Evolutionary conservation across 805 yeast genomes (phyloP).

Genomic region (Suhomyces tanzawaensis): DNA sequence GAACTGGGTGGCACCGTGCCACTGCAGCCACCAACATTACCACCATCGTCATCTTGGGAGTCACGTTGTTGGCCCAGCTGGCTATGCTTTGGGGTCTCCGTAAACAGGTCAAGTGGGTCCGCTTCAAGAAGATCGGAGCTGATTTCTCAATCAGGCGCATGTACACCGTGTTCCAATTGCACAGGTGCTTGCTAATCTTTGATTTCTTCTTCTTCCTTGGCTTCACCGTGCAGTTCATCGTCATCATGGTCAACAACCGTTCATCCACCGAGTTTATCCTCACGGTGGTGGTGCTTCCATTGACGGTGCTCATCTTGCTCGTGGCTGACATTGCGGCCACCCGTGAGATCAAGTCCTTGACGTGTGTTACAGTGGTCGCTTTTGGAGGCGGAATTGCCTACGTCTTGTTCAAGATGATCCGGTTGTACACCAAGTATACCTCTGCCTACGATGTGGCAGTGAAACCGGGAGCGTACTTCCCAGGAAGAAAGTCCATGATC

Average conservation of each 20-base stretch:
- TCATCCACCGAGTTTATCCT: constrained; percentile 43
- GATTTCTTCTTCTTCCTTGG: constrained; percentile 50
- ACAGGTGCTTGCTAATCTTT: constrained; percentile 35
- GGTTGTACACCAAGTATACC: constrained; percentile 44
- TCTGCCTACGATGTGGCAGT: constrained; percentile 29
- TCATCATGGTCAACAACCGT: constrained; percentile 39
- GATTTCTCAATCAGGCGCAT: constrained; percentile 37
- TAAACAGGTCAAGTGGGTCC: constrained; percentile 44
- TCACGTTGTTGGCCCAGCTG: constrained; percentile 30
- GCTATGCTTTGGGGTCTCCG: constrained; percentile 29
- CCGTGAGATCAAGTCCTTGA: constrained; percentile 29
- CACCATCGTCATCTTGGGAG: constrained; percentile 39
- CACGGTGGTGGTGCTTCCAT: constrained; percentile 45
- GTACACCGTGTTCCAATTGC: constrained; percentile 40
- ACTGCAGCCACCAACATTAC: constrained; percentile 42
- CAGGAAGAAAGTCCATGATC: constrained; percentile 45
- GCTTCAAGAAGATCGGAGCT: constrained; percentile 50
- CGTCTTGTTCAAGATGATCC: constrained; percentile 44
- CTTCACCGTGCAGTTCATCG: constrained; percentile 48
- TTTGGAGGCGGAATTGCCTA: constrained; percentile 44
- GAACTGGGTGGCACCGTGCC: constrained; percentile 26
- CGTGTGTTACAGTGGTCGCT: constrained; percentile 24
- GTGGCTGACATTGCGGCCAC: constrained; percentile 36
- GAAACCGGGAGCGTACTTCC: constrained; percentile 37
- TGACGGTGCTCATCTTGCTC: constrained; percentile 38